A percentile compares a stretch with the other conserved stretches of the same genome.
Evolutionary conservation across 805 yeast species (phyloP).

Genomic region (Nakazawaea peltata): DNA sequence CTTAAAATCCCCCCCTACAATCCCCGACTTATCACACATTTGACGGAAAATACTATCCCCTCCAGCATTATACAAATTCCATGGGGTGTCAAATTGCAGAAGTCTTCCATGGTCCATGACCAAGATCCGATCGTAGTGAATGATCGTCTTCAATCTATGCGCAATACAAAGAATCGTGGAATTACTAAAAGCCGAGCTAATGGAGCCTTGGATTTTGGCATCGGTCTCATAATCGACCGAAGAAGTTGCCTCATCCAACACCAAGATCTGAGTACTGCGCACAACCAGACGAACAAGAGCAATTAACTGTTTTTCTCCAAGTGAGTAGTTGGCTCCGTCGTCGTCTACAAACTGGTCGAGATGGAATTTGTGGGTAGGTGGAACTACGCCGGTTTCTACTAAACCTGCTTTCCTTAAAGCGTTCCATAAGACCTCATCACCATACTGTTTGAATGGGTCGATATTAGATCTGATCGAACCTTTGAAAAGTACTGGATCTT

Average conservation of each 20-base stretch:
- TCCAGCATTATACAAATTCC: conserved; percentile 30
- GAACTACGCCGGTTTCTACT: conserved; percentile 29
- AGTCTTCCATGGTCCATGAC: conserved; percentile 79
- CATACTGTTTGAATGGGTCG: conserved; percentile 59
- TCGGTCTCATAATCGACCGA: conserved; percentile 60
- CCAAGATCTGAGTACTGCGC: conserved; percentile 40
- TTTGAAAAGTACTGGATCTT: conserved; percentile 78
- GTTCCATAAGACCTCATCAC: conserved; percentile 59
- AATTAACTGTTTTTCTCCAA: conserved; percentile 53
- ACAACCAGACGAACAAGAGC: conserved; percentile 55
- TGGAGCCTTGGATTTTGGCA: conserved; percentile 41
- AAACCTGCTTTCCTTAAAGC: conserved; percentile 56
- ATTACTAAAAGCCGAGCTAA: conserved; percentile 37
- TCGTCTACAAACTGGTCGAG: conserved; percentile 42
- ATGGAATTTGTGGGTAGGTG: conserved; percentile 34
- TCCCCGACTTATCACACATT: not conserved
- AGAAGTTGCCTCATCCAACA: conserved; percentile 60
- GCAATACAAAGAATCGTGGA: conserved; percentile 58
- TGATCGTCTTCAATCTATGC: conserved; percentile 57
- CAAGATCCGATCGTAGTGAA: conserved; percentile 67
- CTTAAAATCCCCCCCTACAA: not conserved
- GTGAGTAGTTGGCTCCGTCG: conserved; percentile 50
- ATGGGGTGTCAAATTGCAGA: conserved; percentile 69
- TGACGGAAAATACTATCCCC: not conserved
- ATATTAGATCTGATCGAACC: conserved; percentile 70